Base-by-base conservation (phyloP, 108 stramenopile genomes). In the Skeletonema menzelii region DNA sequence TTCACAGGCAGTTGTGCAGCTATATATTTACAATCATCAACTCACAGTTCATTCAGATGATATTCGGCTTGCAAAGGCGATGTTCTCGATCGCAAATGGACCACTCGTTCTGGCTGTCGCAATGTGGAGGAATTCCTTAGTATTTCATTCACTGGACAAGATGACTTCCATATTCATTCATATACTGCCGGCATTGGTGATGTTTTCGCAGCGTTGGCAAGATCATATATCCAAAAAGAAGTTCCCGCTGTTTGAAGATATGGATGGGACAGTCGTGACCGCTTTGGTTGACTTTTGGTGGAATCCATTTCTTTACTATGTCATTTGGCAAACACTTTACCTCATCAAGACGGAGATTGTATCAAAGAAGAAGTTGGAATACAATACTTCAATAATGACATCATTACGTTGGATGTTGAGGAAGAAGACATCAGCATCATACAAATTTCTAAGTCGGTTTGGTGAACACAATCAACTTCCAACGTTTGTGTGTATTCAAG, bases 141-240 rank as follows among this genome's bases (percentile, higher is more conserved):
- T 95, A 10, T 95, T 94, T 65, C 94, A 95, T 58, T 84, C 83
- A 27, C 60, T 91, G 66, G 93, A 95, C 56, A 89, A 91, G 59
- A 88, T 91, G 76, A 90, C 88, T 11, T 85, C 88, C 20, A 80
- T 90, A 61, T 92, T 87, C 76, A 88, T 95, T 17, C 94, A 95
- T 60, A 55, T 87, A 19, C 67, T 92, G 26, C 94, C 94, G 15
- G 19, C 85, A 10, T 47, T 90, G 65, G 85, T 91, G 8, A 68
- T 67, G 30, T 88, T 85, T 37, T 79, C 83, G 11, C 60, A 65
- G 56, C 85, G 94, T 27, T 95, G 92, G 92, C 82, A 35, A 4
- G 69, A 59, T 27, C 73, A 78, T 58, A 4, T 79, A 15, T 67
- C 65, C 10, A 6, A 42, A 2, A 74, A 55, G 56, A 24, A 47